Conservation (phyloP, 257 asterid genomes). For the Paulownia fortunei region DNA sequence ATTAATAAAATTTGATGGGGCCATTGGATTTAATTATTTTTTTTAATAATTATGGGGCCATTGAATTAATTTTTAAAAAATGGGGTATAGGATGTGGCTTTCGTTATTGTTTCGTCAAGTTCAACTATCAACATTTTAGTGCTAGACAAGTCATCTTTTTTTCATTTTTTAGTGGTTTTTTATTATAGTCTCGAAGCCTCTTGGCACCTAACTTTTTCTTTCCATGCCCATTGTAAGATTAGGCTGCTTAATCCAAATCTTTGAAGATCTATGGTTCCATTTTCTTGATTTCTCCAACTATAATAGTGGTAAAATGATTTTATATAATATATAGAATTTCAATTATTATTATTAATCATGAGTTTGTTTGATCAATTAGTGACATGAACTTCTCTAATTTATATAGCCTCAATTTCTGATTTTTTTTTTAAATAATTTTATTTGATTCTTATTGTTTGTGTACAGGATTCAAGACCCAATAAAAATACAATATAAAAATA, state of each 20-base stretch:
- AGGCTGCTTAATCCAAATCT: not conserved
- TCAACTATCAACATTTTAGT: constrained; percentile 35
- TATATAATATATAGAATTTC: not conserved
- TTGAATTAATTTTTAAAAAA: not conserved
- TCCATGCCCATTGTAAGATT: not conserved
- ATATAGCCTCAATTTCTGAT: no score
- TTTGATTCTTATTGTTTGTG: not conserved
- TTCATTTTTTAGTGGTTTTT: not conserved
- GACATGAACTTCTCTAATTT: not conserved
- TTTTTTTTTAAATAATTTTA: no score
- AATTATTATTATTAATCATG: not conserved
- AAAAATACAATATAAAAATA: no score
- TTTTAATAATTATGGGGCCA: not conserved
- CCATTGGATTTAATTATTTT: not conserved
- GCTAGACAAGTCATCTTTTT: constrained; percentile 32
- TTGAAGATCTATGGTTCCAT: not conserved
- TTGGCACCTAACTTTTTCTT: constrained; percentile 31
- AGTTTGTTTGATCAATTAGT: not conserved
- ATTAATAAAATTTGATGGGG: not conserved
- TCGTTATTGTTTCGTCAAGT: constrained; percentile 34
- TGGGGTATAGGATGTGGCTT: not conserved
- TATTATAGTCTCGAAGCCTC: constrained; percentile 31
- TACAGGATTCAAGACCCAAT: no score
- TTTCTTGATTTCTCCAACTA: constrained; percentile 6
- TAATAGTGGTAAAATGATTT: not conserved